Evolutionary conservation across 208 protist species (phyloP).

Genomic region (Trypanosoma brucei): DNA sequence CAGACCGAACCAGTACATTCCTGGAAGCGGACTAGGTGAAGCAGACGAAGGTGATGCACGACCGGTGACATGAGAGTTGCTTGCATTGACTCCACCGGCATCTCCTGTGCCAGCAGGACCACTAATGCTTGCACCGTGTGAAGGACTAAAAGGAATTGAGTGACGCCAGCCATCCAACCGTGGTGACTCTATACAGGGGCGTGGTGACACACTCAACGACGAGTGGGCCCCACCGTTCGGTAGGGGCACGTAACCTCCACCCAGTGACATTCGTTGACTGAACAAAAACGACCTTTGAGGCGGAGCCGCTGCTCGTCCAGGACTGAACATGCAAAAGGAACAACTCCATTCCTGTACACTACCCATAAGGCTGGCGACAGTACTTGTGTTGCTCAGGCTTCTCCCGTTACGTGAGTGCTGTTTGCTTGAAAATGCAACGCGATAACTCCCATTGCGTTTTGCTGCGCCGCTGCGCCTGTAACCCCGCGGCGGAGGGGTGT

Average conservation of each 20-base stretch:
- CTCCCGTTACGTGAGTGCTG: constrained; percentile 2
- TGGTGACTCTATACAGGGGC: neutral
- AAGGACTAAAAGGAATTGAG: constrained; percentile 14
- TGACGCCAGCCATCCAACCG: neutral
- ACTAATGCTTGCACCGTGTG: neutral
- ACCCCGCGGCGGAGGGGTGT: neutral
- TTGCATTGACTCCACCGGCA: constrained; percentile 5
- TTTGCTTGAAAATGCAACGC: neutral
- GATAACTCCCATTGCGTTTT: constrained; percentile 38
- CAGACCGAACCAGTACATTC: constrained; percentile 3
- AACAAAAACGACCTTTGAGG: constrained; percentile 9
- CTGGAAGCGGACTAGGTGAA: constrained; percentile 14
- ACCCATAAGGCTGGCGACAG: constrained; percentile 31
- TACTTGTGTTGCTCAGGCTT: constrained; percentile 57
- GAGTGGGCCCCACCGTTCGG: neutral
- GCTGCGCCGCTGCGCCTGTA: constrained; percentile 13
- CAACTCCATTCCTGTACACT: constrained; percentile 64
- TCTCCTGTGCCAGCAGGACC: neutral
- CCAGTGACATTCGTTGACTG: constrained; percentile 11
- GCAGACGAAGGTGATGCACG: constrained; percentile 1
- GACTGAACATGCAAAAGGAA: constrained; percentile 76
- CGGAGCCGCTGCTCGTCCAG: constrained; percentile 1
- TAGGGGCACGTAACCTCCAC: constrained; percentile 5
- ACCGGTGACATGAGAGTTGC: constrained; percentile 1
- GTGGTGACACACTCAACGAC: constrained; percentile 1